Evolutionary conservation across 164 flowering plant genomes (phyloP), one percentile per base, ranked within the genome.

Genomic region (Stephania japonica): DNA sequence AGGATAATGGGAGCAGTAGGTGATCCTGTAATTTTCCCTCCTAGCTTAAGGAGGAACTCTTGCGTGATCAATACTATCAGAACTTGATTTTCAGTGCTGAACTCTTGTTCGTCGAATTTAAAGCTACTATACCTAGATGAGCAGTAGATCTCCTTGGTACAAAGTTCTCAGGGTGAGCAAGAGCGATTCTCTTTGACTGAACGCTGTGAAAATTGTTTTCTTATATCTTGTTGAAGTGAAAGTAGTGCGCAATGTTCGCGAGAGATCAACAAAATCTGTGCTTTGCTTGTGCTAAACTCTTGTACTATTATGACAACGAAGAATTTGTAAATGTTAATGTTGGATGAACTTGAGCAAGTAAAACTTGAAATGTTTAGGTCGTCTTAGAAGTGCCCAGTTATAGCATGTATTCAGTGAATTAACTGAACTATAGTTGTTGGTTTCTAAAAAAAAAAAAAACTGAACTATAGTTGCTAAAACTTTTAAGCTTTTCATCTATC

Each of bases 1-100:
- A 86, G 79, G 91, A 88, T n/a, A 83, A 82, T 67, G 81, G 72
- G 24, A 78, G 74, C 66, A 76, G 76, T 41, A 67, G 75, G 12
- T 81, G 70, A 79, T 42, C 47, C 8, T 42, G 56, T 11, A 44
- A 18, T 14, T 56, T 56, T 23, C n/a, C 62, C n/a, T n/a, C 62
- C 62, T 3, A 56, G 62, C 62, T 56, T 56, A 6, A 56, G 62
- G n/a, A 23, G 3, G n/a, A 53, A 21, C 62, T 0, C 5, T 59
- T 32, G 38, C 38, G 21, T n/a, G 25, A 59, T 59, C 64, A 59
- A 59, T 7, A 24, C 25, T 59, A 59, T 18, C 64, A 59, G 21
- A 59, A 16, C 64, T 4, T 59, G 64, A 21, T 59, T 59, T n/a
- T n/a, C 24, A n/a, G 24, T 6, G n/a, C 21, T 23, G 21, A 18